Evolutionary conservation across 768 basidiomycete species (phyloP).

Genomic region (Boletales sp.): DNA sequence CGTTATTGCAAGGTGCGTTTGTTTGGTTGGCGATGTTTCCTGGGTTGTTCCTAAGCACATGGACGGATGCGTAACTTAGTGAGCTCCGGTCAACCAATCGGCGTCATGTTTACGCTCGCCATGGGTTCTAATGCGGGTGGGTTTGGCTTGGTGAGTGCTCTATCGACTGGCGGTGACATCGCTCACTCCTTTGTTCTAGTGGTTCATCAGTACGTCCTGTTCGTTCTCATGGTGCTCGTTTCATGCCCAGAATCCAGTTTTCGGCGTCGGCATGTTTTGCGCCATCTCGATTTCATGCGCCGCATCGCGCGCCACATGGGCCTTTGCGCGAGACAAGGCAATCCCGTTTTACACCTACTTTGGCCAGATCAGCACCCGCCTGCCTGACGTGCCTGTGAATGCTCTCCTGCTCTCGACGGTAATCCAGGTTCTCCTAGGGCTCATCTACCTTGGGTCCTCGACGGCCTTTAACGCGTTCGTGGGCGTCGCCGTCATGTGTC

Average conservation of each 20-base stretch:
- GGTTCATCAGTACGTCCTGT: conserved; percentile 38
- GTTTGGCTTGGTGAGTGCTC: conserved; percentile 49
- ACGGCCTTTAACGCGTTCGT: conserved; percentile 68
- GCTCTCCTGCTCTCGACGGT: conserved; percentile 56
- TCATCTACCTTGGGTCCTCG: conserved; percentile 59
- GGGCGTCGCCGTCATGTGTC: conserved; percentile 62
- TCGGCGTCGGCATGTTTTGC: conserved; percentile 56
- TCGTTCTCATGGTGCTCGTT: background rate
- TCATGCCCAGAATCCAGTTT: conserved; percentile 32
- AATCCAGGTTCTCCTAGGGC: conserved; percentile 56
- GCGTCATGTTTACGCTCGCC: conserved; percentile 56
- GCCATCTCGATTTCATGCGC: conserved; percentile 64
- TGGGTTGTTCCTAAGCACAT: conserved; percentile 1
- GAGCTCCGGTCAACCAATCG: conserved; percentile 60
- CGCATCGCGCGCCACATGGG: conserved; percentile 68
- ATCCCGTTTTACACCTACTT: conserved; percentile 53
- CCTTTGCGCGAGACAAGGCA: conserved; percentile 64
- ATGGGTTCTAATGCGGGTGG: conserved; percentile 63
- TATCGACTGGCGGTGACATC: conserved; percentile 1
- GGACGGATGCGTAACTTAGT: conserved; percentile 30
- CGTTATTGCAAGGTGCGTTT: conserved; percentile 46
- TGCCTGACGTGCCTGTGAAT: conserved; percentile 52
- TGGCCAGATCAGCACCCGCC: conserved; percentile 39
- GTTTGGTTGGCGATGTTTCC: background rate
- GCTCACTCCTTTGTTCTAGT: conserved; percentile 19